Evolutionary conservation across 2,329 filamentous ascomycete genomes (phyloP).

Genomic region (Trichophyton simii): DNA sequence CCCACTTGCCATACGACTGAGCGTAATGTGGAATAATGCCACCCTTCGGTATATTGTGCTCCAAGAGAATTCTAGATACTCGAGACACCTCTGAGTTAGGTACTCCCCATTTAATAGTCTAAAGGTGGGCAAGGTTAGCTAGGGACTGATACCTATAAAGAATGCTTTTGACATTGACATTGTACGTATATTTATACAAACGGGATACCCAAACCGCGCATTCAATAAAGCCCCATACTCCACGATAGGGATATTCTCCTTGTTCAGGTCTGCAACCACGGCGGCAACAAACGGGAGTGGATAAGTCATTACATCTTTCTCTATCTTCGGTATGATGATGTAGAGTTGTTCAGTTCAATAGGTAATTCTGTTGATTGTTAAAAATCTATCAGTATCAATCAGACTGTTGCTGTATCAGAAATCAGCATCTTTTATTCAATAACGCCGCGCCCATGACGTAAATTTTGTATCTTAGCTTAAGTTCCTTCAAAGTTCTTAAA

Average conservation of each 20-base stretch:
- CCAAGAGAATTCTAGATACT: neutral
- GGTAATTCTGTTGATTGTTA: no score
- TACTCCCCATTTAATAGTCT: conserved; percentile 6
- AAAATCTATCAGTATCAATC: no score
- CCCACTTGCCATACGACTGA: neutral
- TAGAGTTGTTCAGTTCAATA: no score
- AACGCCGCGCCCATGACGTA: no score
- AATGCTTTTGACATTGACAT: neutral
- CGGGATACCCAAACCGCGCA: conserved; percentile 7
- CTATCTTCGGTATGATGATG: no score
- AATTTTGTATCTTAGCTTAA: no score
- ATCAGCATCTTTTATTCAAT: no score
- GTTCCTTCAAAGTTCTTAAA: no score
- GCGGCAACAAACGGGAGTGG: neutral
- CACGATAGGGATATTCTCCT: conserved; percentile 5
- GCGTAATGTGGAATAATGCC: neutral
- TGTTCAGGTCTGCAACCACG: neutral
- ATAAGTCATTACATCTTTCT: neutral
- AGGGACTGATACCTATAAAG: neutral
- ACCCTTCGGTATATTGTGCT: conserved; percentile 4
- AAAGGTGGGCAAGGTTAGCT: neutral
- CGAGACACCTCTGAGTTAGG: conserved; percentile 1
- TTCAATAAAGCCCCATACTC: conserved; percentile 8
- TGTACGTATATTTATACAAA: neutral
- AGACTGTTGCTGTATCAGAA: no score